Evolutionary conservation across 495 filamentous ascomycete species (phyloP), one percentile per base, ranked within the genome.

Genomic region (Peziza echinospora): DNA sequence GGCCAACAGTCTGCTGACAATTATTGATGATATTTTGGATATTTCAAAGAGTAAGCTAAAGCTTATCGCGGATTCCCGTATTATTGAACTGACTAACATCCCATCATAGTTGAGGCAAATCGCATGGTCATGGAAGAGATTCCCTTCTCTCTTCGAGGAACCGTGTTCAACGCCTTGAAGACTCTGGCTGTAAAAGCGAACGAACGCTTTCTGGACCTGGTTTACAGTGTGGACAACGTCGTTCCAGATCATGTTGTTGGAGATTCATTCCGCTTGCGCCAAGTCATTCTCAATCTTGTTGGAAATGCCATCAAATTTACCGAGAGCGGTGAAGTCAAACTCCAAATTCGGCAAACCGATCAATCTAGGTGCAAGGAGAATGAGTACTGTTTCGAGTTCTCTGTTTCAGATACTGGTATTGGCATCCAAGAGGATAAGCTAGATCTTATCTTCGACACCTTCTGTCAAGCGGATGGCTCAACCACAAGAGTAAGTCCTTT

Each of bases 51-150:
- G 56, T 59, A 59, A 43, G 46, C 41, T 9, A 9, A 30, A 8
- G 19, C 19, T 37, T 13, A 11, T 37, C 1, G 13, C 3, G 13
- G 13, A 13, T 0, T 17, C 3, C 13, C 25, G 11, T 45, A 21
- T 10, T 7, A 41, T 21, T 42, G 23, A 26, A 24, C 37, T 7
- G 8, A 13, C 40, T 43, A 16, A 23, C 42, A 22, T 40, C 21
- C 17, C 19, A 7, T 34, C n/a, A n/a, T 44, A 59, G 56, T 99
- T 52, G 89, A 99, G 63, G 89, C 89, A 22, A 87, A 94, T 60
- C 77, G 89, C n/a, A 96, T 99, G 91, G 82, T 93, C 17, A 91
- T 99, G 67, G 89, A 99, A 58, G 83, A 87, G 58, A 94, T 96
- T 53, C 86, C 85, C 10, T 99, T 94, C 64, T 94, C 91, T 0